A percentile compares a stretch with the other conserved stretches of the same genome.
Conservation (phyloP, 495 filamentous ascomycete species). For the Aspergillus carlsbadensis region DNA sequence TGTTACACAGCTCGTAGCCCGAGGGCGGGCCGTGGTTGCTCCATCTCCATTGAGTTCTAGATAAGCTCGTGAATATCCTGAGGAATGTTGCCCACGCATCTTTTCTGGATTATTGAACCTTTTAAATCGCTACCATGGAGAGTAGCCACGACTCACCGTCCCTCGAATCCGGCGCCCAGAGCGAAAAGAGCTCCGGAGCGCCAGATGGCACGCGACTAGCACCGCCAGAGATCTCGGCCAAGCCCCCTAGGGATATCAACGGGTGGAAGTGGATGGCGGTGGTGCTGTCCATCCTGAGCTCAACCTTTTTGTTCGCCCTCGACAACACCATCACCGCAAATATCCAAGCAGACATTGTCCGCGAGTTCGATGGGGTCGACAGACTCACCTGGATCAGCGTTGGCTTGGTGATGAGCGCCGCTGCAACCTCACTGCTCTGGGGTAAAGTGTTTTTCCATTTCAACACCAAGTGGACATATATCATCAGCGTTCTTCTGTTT, state of each 20-base stretch:
- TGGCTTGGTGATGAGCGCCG: slow-evolving; percentile 3
- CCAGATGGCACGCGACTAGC: too few species aligned
- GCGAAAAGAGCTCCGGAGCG: too few species aligned
- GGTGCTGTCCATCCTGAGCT: slow-evolving; percentile 44
- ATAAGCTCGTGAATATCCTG: too few species aligned
- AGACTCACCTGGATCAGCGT: slow-evolving; percentile 58
- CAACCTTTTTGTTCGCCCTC: slow-evolving; percentile 53
- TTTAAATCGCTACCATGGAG: too few species aligned
- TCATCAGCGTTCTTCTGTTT: slow-evolving; percentile 46
- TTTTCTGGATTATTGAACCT: too few species aligned
- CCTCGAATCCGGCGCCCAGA: too few species aligned
- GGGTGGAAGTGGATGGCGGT: slow-evolving; percentile 40
- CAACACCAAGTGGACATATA: slow-evolving; percentile 53
- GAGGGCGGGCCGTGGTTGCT: too few species aligned
- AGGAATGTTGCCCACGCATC: too few species aligned
- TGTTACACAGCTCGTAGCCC: too few species aligned
- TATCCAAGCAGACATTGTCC: slow-evolving; percentile 55
- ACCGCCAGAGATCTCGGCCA: too few species aligned
- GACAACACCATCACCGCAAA: slow-evolving; percentile 65
- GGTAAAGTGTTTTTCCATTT: slow-evolving; percentile 50
- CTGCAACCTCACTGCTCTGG: slow-evolving; percentile 30
- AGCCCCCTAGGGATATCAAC: slow-evolving; percentile 3
- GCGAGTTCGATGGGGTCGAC: slow-evolving; percentile 46
- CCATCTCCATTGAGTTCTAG: too few species aligned
- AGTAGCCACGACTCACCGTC: too few species aligned